phyloP scores from a whole-genome alignment of 2,329 filamentous ascomycete genomes.

The Gnomoniopsis smithogilvyi region DNA sequence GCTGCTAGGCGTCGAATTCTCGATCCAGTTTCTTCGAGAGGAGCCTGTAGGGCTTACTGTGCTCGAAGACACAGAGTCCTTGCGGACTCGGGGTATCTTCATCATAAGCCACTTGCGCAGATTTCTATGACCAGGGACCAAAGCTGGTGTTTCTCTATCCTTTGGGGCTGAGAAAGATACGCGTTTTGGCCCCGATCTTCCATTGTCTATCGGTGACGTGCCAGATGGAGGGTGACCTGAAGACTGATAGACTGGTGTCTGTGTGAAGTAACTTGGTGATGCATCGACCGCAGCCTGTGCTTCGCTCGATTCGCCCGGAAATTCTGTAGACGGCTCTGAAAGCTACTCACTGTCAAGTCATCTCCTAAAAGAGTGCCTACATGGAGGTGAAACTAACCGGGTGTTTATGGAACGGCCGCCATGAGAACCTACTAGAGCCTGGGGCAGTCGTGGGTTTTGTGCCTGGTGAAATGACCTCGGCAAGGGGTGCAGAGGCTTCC shows the following conservation, averaged over 20 bases:
- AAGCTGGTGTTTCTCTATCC: not conserved
- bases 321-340: not conserved
- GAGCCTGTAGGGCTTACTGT: not conserved
- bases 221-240: not conserved
- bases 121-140: not conserved
- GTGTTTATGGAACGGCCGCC: slow-evolving; percentile 2
- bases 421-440: not conserved
- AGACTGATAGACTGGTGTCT: not conserved
- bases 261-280: slow-evolving; percentile 7
- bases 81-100: not conserved
- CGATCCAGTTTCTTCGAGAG: not conserved
- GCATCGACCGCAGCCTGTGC: not conserved
- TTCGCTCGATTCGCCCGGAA: not conserved
- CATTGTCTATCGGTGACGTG: not conserved
- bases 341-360: not conserved
- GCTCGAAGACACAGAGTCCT: not conserved
- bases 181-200: not conserved
- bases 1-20: not conserved
- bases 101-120: slow-evolving; percentile 9
- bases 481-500: not conserved
- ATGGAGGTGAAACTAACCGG: slow-evolving; percentile 1
- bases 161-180: not conserved
- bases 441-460: not conserved
- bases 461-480: not conserved
- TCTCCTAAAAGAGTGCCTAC: not conserved